These are phyloP conservation scores for Globisporangium cederbergense DNA, from an alignment of 352 stramenopile genomes.

Conservation along the genomic window DNA sequence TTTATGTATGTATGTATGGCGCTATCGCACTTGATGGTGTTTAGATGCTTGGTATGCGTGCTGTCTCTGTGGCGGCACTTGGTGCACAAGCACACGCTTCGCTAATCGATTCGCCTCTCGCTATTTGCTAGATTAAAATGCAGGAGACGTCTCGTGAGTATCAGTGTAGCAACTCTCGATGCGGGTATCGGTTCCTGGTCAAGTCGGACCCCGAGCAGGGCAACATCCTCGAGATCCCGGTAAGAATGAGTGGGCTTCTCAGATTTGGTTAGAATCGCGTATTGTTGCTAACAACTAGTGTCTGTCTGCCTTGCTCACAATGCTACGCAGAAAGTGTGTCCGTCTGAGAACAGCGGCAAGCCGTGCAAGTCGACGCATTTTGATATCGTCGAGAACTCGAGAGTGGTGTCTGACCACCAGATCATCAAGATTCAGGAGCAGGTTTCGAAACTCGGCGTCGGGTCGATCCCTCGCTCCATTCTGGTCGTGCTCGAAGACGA, in stretches of 20 bases:
- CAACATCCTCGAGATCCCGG: slow-evolving; percentile 86
- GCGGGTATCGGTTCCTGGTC: slow-evolving; percentile 79
- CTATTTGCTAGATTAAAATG: slow-evolving; percentile 81
- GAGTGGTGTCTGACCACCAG: slow-evolving; percentile 74
- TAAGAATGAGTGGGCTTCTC: slow-evolving; percentile 19
- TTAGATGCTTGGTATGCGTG: background rate
- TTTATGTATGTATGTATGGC: background rate
- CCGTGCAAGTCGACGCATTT: slow-evolving; percentile 83
- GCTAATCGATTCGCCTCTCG: background rate
- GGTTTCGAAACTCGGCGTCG: slow-evolving; percentile 87
- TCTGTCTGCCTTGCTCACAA: background rate
- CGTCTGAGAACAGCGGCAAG: slow-evolving; percentile 42
- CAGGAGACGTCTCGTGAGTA: slow-evolving; percentile 89
- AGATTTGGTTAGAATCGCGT: background rate
- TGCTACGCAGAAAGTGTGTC: slow-evolving; percentile 42
- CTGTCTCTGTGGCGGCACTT: no score
- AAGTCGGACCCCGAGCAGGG: slow-evolving; percentile 88
- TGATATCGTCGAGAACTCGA: slow-evolving; percentile 42
- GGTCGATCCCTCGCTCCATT: slow-evolving; percentile 92
- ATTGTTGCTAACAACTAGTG: background rate
- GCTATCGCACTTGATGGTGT: background rate
- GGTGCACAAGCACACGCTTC: no score
- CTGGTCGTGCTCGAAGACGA: slow-evolving; percentile 93
- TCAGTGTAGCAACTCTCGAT: slow-evolving; percentile 74
- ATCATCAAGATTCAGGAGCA: slow-evolving; percentile 97